Base-by-base conservation (phyloP, 805 yeast species). In the Suhomyces sp. region DNA sequence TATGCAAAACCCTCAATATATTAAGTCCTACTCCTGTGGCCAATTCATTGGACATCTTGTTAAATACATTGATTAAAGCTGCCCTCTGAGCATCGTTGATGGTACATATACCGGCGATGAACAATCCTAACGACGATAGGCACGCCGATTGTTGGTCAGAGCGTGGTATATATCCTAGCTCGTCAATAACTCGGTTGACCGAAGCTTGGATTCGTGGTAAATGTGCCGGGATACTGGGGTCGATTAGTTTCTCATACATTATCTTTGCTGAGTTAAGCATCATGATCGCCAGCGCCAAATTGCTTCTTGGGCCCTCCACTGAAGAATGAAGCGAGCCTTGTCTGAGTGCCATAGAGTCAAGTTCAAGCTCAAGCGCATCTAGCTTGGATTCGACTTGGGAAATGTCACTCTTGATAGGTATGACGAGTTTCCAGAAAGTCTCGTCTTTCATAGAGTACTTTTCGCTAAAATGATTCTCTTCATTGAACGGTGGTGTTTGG, bases 211-310 rank as follows among this genome's bases (percentile, higher is more conserved):
- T 51, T 6, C n/a, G 27, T 5, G 53, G 51, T 29, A 53, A 24
- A 45, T 45, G 44, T 1, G 55, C 43, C 15, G 56, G 55, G 4
- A 57, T 7, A 3, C 47, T 48, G 2, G 60, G 58, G 47, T 57
- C 53, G 37, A 51, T 41, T 12, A 55, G 47, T 37, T 57, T 57
- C 17, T 57, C 52, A 19, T 48, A 24, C 9, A 55, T 44, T 9
- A 57, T 55, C 47, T 57, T 55, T 24, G 56, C 15, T 2, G 57
- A 20, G 21, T 43, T 27, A 13, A 57, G 44, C n/a, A 50, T 46
- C 10, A 53, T 50, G 6, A 46, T 49, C 9, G 55, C 50, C 7
- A 53, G 55, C 2, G 58, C 54, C 55, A 55, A 48, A 29, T 52
- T 55, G 20, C 54, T 47, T 22, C 58, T 50, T 7, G 52, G 43